Evolutionary conservation across 805 yeast genomes (phyloP), one percentile per base, ranked within the genome.

Genomic region (Cyberlindnera maritima): DNA sequence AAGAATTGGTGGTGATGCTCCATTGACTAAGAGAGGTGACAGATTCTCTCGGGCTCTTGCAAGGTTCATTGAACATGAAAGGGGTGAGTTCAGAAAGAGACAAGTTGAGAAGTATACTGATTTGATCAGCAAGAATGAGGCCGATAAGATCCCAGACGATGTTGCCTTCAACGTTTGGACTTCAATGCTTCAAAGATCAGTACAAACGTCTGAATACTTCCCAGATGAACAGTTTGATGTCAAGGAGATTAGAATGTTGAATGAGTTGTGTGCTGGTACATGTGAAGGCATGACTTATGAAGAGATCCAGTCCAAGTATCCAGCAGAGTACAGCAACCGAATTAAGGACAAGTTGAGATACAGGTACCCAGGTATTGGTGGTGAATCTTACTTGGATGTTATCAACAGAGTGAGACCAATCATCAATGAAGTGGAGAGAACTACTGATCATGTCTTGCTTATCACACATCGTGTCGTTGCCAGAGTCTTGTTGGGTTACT

Each of bases 311-410:
- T 69, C 67, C 11, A 69, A 71, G 51, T 79, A 75, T 58, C 96
- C 97, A 0, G 77, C 77, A 32, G 98, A 92, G 64, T 92, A 84
- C 61, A 79, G 77, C 36, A 77, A 89, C 15, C 77, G 98, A 48
- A 67, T 88, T 55, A 71, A 75, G 36, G 85, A 89, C 65, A 92
- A 92, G 66, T 73, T 92, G 57, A 73, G 84, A 15, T 92, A 92
- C 66, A 73, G 99, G 50, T 92, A 92, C 62, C 99, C 98, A 1
- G 99, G 99, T 4, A 87, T 89, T 41, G 97, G 98, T 8, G 99
- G 99, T 15, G 99, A 92, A 66, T 87, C 96, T 0, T 92, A 92
- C 58, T 69, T 92, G 56, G 98, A 92, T 67, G 99, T 94, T 12
- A 85, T 94, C 60, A 88, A 90, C 55, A 75, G 99, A 52, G 74